Conservation (phyloP, 768 basidiomycete genomes). For the Tricholomella constricta region DNA sequence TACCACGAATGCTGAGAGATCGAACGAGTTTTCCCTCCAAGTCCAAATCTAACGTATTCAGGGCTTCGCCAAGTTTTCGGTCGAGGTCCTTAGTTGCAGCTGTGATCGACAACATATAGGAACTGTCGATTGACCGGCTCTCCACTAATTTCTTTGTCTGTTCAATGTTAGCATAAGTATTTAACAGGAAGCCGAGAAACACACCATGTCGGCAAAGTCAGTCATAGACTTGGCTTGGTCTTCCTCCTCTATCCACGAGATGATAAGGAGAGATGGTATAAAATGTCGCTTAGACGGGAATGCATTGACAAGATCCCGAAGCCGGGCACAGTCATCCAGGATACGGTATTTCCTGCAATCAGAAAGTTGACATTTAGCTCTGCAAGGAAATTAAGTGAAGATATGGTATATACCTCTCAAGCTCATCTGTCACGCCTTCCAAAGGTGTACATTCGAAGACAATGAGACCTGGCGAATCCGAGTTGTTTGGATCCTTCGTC, state of each 20-base stretch:
- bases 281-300: conserved; percentile 61
- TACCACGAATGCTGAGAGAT: conserved; percentile 49
- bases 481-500: conserved; percentile 16
- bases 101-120: conserved; percentile 50
- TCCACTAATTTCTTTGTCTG: conserved; percentile 54
- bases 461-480: conserved; percentile 62
- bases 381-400: not conserved
- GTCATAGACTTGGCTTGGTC: conserved; percentile 35
- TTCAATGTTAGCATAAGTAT: conserved; percentile 3
- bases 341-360: conserved; percentile 64
- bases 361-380: conserved; percentile 6
- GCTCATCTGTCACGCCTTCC: conserved; percentile 59
- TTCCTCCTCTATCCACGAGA: conserved; percentile 61
- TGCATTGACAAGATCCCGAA: conserved; percentile 61
- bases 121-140: conserved; percentile 42
- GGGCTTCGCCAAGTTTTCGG: conserved; percentile 45
- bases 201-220: conserved; percentile 66
- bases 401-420: conserved; percentile 56
- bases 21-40: conserved; percentile 57
- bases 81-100: conserved; percentile 59
- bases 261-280: conserved; percentile 58
- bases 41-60: conserved; percentile 52
- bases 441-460: conserved; percentile 77
- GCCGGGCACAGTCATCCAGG: conserved; percentile 70
- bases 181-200: not conserved